Evolutionary conservation across 163 green algal species (phyloP), one percentile per base, ranked within the genome.

Genomic region (Scenedesmus sp.): DNA sequence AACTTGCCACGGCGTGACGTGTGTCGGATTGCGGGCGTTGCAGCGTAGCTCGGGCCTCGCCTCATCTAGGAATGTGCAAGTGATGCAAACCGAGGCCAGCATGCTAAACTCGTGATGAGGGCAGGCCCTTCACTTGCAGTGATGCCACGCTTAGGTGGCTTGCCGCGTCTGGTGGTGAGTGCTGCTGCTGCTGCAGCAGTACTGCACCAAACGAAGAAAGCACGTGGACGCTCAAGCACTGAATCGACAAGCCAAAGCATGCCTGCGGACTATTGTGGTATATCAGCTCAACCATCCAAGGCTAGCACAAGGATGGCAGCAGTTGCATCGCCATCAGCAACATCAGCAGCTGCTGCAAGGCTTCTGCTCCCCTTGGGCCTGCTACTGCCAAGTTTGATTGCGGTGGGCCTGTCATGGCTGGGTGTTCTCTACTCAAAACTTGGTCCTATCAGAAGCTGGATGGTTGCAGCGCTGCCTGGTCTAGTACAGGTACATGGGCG

Each of bases 161-260:
- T 79, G 70, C 70, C 70, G 70, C 70, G 70, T 79, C 70, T 79
- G 4, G 70, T 79, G 23, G 70, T 79, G 70, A 79, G 70, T 79
- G 70, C 70, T 79, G 70, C 70, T 52, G 70, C 70, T 79, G 70
- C 70, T 52, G 23, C 70, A 79, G 70, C 70, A 79, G 70, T 79
- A 79, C 70, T 79, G 5, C 70, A 79, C 23, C 70, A 79, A 79
- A 79, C 70, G 70, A 79, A 79, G 70, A 79, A 79, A 79, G 70
- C 23, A 52, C 70, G 70, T 79, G 70, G 23, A 6, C 70, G 70
- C 23, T 5, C 13, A 15, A 79, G 12, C 70, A 79, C 70, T 52
- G 70, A 52, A 12, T 52, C 46, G 23, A 7, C 70, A 79, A 23
- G 16, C 20, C 46, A 79, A 3, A 79, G 70, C 13, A 8, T 23